Conservation (phyloP, 2,329 filamentous ascomycete species). For the Penicillium nordicum region DNA sequence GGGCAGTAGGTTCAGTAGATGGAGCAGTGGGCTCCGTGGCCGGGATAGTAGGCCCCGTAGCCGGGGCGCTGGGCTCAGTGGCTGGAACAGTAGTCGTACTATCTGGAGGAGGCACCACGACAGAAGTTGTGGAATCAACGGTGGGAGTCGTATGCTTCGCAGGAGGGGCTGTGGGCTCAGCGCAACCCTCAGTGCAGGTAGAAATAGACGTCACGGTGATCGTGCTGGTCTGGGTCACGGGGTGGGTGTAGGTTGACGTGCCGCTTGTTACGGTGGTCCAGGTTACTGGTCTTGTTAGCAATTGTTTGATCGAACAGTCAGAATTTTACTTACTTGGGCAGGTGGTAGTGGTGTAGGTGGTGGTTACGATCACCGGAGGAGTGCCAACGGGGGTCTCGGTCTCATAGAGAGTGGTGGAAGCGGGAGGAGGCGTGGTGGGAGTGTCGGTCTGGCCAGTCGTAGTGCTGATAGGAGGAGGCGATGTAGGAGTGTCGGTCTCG, state of each 20-base stretch:
- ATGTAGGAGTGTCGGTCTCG: slow-evolving; percentile 1
- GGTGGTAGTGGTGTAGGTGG: slow-evolving; percentile 27
- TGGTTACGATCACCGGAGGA: slow-evolving; percentile 19
- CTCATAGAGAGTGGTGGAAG: slow-evolving; percentile 2
- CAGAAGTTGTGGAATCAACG: neutral
- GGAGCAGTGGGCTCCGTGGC: neutral
- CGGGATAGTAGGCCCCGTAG: neutral
- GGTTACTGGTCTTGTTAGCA: slow-evolving; percentile 20
- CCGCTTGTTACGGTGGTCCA: slow-evolving; percentile 23
- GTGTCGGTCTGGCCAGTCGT: slow-evolving; percentile 5
- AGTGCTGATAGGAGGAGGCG: neutral
- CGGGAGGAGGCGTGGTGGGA: slow-evolving; percentile 3
- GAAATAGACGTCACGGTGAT: slow-evolving; percentile 22
- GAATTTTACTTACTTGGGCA: slow-evolving; percentile 26
- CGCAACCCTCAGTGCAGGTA: slow-evolving; percentile 20
- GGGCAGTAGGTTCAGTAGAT: neutral
- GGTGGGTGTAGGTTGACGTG: slow-evolving; percentile 20
- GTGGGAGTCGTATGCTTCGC: neutral
- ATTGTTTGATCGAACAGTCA: neutral
- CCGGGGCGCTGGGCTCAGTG: too few relatives aligned
- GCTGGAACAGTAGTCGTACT: neutral
- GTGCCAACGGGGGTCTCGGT: neutral
- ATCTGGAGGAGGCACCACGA: neutral
- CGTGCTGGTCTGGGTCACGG: slow-evolving; percentile 25
- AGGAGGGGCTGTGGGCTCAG: slow-evolving; percentile 3